Evolutionary conservation across 306 rosid species (phyloP), one percentile per base, ranked within the genome.

Genomic region (Leucaena leucocephala): DNA sequence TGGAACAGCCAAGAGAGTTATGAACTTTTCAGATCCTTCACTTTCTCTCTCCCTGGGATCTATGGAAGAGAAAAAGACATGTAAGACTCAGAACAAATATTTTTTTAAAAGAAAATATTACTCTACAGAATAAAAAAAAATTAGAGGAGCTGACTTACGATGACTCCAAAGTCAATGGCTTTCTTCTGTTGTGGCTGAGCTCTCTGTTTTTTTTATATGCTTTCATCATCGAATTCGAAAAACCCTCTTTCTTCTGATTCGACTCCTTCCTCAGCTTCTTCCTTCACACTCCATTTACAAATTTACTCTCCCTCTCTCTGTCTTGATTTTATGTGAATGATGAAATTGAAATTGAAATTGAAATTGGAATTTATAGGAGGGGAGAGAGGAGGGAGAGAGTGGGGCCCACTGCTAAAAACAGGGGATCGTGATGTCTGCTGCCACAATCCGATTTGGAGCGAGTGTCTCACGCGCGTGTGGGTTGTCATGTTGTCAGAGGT

Each of bases 41-140:
- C 80, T 65, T 64, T 33, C 81, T 80, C 74, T 76, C 86, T 76
- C 64, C 36, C 84, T 86, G 81, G 83, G 84, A 86, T 90, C 92
- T 88, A 91, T 76, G 81, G 85, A 84, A 78, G 77, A 86, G 84
- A 85, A 81, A 90, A 27, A 17, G 86, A 89, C 87, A 84, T 10
- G 49, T 7, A 50, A 78, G 58, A 70, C 46, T 45, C 34, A 8
- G 49, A 65, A 54, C 36, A 57, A 7, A 3, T 8, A 0, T 15
- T 17, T 50, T 50, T 50, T 38, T 9, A 45, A 52, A 63, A 35
- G n/a, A 27, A 59, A 42, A 39, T 61, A 65, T 14, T 43, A n/a
- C 21, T 71, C 14, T 64, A 36, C 2, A 9, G 16, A 44, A 33
- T 38, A 57, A 27, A 68, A 6, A n/a, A 58, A 76, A 42, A 38